Conservation (phyloP, 306 rosid species). For the Lathyrus oleraceus region DNA sequence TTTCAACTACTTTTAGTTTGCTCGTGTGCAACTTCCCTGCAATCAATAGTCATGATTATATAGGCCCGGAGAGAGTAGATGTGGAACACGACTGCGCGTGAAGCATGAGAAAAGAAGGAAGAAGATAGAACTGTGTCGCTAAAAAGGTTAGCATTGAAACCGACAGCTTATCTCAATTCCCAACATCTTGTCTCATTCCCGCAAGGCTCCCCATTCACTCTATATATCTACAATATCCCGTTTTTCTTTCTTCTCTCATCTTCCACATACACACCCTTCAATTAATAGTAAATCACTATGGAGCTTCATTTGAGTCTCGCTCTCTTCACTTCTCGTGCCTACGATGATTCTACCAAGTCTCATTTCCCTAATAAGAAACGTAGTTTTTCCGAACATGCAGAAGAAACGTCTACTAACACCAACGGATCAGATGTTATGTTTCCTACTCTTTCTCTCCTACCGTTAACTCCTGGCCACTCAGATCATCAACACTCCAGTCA, state of each 20-base stretch:
- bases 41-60: too few relatives aligned
- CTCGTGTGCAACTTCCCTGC: too few relatives aligned
- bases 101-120: not conserved
- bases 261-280: not conserved
- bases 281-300: conserved; percentile 36
- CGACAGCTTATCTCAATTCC: conserved; percentile 50
- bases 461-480: conserved; percentile 49
- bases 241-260: not conserved
- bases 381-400: conserved; percentile 26
- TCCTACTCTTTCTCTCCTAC: conserved; percentile 67
- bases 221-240: not conserved
- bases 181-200: conserved; percentile 57
- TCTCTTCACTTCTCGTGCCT: conserved; percentile 44
- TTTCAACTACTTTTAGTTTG: too few relatives aligned
- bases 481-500: conserved; percentile 24
- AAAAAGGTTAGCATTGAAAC: conserved; percentile 55
- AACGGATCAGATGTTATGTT: not conserved
- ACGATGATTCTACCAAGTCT: not conserved
- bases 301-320: conserved; percentile 78
- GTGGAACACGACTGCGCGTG: conserved; percentile 15
- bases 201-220: not conserved
- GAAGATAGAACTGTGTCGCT: conserved; percentile 46
- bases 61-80: too few relatives aligned
- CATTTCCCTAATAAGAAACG: conserved; percentile 43
- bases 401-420: not conserved